Conservation (phyloP, 2,329 filamentous ascomycete species). For the Emericellopsis cladophorae region DNA sequence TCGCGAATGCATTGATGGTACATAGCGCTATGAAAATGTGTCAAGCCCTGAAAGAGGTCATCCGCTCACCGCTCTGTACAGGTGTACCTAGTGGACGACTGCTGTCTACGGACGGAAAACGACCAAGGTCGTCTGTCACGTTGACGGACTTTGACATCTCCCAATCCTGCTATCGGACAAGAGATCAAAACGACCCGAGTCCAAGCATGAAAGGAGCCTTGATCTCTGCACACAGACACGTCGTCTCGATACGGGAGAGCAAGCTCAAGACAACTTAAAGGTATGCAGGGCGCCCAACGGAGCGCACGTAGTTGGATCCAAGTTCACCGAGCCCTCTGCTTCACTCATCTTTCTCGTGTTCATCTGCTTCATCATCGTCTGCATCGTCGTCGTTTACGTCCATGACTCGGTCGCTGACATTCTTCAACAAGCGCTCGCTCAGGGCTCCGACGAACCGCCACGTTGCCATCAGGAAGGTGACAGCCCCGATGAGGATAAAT, state of each 20-base stretch:
- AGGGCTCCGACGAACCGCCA: slow-evolving; percentile 71
- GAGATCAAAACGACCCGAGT: slow-evolving; percentile 37
- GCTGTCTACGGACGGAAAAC: too few species aligned
- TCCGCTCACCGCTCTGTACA: neutral
- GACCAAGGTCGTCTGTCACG: neutral
- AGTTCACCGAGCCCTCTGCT: neutral
- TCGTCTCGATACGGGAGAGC: slow-evolving; percentile 73
- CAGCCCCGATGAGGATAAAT: slow-evolving; percentile 66
- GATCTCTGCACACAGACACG: slow-evolving; percentile 94
- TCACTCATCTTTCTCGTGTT: slow-evolving; percentile 18
- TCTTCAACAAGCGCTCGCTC: slow-evolving; percentile 61
- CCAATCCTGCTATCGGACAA: slow-evolving; percentile 13
- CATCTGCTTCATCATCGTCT: slow-evolving; percentile 43
- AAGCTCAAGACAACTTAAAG: slow-evolving; percentile 89
- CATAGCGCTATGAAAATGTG: neutral
- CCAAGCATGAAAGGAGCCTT: slow-evolving; percentile 31
- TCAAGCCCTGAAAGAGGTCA: neutral
- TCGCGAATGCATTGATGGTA: neutral
- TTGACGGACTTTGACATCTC: slow-evolving; percentile 15
- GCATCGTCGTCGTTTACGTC: slow-evolving; percentile 58
- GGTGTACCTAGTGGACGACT: slow-evolving; percentile 19
- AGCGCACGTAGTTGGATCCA: slow-evolving; percentile 1
- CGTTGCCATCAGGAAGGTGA: slow-evolving; percentile 70
- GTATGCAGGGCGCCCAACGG: slow-evolving; percentile 50
- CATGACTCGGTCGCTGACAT: slow-evolving; percentile 66